Conservation (phyloP, 169 alveolate genomes). For the Babesia ovis region DNA sequence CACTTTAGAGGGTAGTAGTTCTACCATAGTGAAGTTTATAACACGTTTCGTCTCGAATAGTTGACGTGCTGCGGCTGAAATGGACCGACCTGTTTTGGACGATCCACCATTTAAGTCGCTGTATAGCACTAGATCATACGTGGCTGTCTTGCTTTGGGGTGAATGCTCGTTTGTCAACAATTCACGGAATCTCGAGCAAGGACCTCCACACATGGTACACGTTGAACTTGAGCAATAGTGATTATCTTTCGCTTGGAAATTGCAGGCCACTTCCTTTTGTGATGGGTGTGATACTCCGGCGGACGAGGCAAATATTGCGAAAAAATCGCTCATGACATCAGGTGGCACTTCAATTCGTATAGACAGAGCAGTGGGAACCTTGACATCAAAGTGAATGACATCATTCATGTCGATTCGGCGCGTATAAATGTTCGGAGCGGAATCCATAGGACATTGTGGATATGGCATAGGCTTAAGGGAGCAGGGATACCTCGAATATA, state of each 20-base stretch:
- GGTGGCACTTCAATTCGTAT: conserved; percentile 9
- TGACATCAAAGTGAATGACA: background rate
- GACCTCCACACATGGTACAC: conserved; percentile 54
- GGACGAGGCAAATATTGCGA: conserved; percentile 21
- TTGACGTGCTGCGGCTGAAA: conserved; percentile 43
- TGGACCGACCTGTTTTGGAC: conserved; percentile 43
- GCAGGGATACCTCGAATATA: conserved; percentile 4
- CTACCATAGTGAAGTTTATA: conserved; percentile 49
- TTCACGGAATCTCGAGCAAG: conserved; percentile 28
- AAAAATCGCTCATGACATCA: conserved; percentile 16
- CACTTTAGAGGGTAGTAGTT: conserved; percentile 16
- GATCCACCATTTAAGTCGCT: conserved; percentile 59
- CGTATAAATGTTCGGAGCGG: background rate
- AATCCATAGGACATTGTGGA: background rate
- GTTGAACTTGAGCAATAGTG: conserved; percentile 21
- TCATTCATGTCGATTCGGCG: background rate
- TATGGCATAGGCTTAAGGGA: conserved; percentile 9
- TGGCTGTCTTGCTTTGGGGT: background rate
- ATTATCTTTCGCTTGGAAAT: background rate
- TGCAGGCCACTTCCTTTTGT: conserved; percentile 1
- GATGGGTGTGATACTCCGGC: background rate
- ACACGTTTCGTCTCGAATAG: conserved; percentile 25
- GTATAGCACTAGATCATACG: conserved; percentile 25
- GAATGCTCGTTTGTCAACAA: background rate
- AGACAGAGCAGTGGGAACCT: conserved; percentile 11